Percentiles rank a stretch among this genome's conserved stretches.
Evolutionary conservation across 192 early-diverging fungal genomes (phyloP).

Genomic region (Cetraspora pellucida): DNA sequence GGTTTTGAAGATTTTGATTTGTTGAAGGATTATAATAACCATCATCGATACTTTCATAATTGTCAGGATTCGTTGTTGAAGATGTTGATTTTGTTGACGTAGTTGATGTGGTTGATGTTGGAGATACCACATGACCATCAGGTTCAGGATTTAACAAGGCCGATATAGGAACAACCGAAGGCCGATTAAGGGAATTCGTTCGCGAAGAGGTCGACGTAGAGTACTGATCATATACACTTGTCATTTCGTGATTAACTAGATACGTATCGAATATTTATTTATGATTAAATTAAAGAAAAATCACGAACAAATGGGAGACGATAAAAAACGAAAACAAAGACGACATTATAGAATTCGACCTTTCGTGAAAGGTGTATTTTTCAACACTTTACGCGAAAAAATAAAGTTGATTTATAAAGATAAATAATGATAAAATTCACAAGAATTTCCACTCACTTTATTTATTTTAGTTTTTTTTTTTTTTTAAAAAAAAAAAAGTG

Average conservation of each 20-base stretch:
- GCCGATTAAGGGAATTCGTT: not conserved
- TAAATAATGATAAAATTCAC: too few species aligned
- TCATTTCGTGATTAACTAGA: not conserved
- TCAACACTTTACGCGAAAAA: too few species aligned
- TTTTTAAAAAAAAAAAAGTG: too few species aligned
- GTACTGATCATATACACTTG: not conserved
- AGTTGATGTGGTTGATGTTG: not conserved
- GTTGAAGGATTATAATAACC: not conserved
- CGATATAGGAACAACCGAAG: conserved; percentile 17
- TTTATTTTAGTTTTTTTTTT: too few species aligned
- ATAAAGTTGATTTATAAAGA: too few species aligned
- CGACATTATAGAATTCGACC: too few species aligned
- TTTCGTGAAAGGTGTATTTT: too few species aligned
- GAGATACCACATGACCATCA: not conserved
- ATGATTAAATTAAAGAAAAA: too few species aligned
- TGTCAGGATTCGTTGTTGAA: not conserved
- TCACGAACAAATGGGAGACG: too few species aligned
- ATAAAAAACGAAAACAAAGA: too few species aligned
- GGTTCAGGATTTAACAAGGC: conserved; percentile 26
- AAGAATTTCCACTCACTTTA: too few species aligned
- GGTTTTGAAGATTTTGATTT: conserved; percentile 3
- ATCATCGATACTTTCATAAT: not conserved
- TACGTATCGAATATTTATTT: too few species aligned
- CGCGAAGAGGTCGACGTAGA: not conserved
- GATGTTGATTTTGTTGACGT: not conserved